Base-by-base conservation (phyloP, 768 basidiomycete species). In the Tulasnella sp. region DNA sequence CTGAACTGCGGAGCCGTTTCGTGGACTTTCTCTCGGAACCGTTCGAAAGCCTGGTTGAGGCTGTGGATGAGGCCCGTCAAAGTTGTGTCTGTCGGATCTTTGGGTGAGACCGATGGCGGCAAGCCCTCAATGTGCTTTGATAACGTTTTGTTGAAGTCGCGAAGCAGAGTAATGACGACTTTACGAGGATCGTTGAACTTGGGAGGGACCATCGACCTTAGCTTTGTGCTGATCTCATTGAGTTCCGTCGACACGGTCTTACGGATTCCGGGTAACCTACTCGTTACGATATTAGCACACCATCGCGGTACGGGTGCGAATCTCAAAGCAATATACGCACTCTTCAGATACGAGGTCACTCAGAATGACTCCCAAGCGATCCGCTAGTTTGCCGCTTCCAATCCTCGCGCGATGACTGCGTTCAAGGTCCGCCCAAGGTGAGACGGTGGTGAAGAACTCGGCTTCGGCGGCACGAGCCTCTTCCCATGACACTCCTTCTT, bases 241-340 rank as follows among this genome's bases (percentile, higher is more conserved):
- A 92, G 87, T 0, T 88, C 84, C 0, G 83, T 85, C 31, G 88
- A 86, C 36, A 93, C 84, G 79, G 93, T 92, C 0, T 89, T 86
- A 72, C 90, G 89, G 18, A 93, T 90, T 79, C 88, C 84, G 0
- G 93, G 92, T 0, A 94, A 86, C 68, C 93, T 94, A 77, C 27
- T 39, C 19, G 40, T 62, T 31, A 3, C 9, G n/a, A n/a, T 42
- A 48, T 39, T 39, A 44, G 42, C 38, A 36, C 71, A n/a, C 19
- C 18, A 40, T 18, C 42, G 21, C 72, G 36, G 36, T 14, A 73
- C 27, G 21, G 12, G 36, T 7, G 16, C 9, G 72, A 9, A 40
- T 40, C 39, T 40, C 24, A 9, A n/a, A n/a, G n/a, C n/a, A n/a
- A n/a, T n/a, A 21, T 42, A 42, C 71, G 8, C 34, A 77, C 38